These are phyloP conservation scores for Halocafeteria seosinensis DNA, from an alignment of 108 stramenopile species.

Conservation along the genomic window DNA sequence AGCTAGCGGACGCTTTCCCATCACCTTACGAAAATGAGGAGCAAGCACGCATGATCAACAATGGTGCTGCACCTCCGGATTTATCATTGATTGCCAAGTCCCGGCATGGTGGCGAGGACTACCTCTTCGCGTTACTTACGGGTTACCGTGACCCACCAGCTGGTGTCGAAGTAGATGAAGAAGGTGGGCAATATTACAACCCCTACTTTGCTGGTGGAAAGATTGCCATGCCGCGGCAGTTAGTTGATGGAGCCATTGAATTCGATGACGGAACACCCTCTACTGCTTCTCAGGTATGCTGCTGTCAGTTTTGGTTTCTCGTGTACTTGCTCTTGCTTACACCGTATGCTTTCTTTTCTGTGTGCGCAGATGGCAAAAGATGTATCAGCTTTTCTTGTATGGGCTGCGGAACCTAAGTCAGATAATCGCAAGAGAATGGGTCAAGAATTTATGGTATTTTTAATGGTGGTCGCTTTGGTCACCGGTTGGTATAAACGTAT, in stretches of 20 bases:
- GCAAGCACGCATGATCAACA: slow-evolving; percentile 79
- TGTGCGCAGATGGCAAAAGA: slow-evolving; percentile 49
- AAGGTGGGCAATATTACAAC: slow-evolving; percentile 75
- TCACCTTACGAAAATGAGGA: slow-evolving; percentile 86
- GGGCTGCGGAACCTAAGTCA: slow-evolving; percentile 83
- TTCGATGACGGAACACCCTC: slow-evolving; percentile 92
- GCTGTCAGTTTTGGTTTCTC: too few relatives aligned
- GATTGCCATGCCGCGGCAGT: slow-evolving; percentile 95
- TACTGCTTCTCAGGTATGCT: slow-evolving; percentile 66
- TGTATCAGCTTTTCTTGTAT: slow-evolving; percentile 30
- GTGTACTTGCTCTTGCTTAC: too few relatives aligned
- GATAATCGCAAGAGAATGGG: slow-evolving; percentile 89
- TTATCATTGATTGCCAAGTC: slow-evolving; percentile 93
- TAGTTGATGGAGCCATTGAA: slow-evolving; percentile 83
- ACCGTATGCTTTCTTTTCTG: too few relatives aligned
- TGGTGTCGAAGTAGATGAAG: slow-evolving; percentile 71
- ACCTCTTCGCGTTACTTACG: slow-evolving; percentile 78
- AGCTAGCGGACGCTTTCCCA: slow-evolving; percentile 73
- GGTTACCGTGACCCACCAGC: slow-evolving; percentile 86
- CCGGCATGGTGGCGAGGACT: slow-evolving; percentile 81
- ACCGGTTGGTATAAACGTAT: slow-evolving; percentile 92
- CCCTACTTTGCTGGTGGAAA: slow-evolving; percentile 79
- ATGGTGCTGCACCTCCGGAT: slow-evolving; percentile 94
- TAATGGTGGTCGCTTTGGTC: slow-evolving; percentile 57
- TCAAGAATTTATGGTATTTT: slow-evolving; percentile 50